Evolutionary conservation across 2,329 filamentous ascomycete genomes (phyloP).

Genomic region (Tolypocladium paradoxum): DNA sequence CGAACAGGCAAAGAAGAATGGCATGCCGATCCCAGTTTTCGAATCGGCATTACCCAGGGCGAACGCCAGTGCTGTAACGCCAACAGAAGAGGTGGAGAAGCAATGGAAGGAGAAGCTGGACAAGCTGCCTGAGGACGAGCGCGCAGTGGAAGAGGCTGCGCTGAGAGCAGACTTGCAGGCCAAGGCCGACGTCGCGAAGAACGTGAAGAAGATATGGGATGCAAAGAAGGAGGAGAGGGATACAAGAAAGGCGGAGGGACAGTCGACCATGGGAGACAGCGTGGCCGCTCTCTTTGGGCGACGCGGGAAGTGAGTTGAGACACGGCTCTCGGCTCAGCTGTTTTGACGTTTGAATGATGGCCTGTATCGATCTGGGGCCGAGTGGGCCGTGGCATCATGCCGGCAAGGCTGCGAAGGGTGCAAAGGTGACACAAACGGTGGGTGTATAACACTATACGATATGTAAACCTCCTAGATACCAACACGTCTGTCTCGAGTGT

Average conservation of each 20-base stretch:
- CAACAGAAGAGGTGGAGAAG: constrained; percentile 36
- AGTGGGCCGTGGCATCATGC: background rate
- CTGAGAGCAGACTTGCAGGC: constrained; percentile 51
- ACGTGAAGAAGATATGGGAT: constrained; percentile 44
- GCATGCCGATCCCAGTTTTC: constrained; percentile 47
- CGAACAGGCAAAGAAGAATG: constrained; percentile 56
- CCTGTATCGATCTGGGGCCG: background rate
- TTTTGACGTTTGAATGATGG: background rate
- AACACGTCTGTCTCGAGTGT: background rate
- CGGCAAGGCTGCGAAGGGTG: background rate
- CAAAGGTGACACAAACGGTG: background rate
- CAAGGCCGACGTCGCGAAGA: constrained; percentile 46
- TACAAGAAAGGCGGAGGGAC: constrained; percentile 24
- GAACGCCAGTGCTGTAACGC: constrained; percentile 12
- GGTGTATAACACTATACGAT: background rate
- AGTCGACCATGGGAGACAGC: constrained; percentile 19
- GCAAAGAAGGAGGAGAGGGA: constrained; percentile 46
- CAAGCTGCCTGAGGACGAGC: constrained; percentile 46
- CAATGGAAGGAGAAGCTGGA: constrained; percentile 44
- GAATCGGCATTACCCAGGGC: constrained; percentile 39
- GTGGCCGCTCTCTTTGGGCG: constrained; percentile 18
- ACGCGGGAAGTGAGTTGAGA: constrained; percentile 13
- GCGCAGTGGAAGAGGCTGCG: constrained; percentile 51
- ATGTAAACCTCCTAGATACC: background rate
- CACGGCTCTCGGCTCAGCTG: background rate